A percentile compares a stretch with the other conserved stretches of the same genome.
Evolutionary conservation across 257 asterid species (phyloP).

Genomic region (Primulina tabacum): DNA sequence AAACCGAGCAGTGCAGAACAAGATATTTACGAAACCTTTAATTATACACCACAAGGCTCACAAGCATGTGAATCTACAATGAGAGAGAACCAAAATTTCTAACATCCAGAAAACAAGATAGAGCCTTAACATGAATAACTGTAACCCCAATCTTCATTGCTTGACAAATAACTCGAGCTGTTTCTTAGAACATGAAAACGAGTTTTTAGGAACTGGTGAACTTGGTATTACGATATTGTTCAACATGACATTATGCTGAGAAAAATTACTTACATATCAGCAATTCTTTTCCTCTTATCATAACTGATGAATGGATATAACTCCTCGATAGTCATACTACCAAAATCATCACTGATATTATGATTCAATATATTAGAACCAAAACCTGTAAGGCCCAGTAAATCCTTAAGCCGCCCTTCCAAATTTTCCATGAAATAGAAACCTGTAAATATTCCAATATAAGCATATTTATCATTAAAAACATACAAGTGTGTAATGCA

Average conservation of each 20-base stretch:
- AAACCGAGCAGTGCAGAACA: neutral
- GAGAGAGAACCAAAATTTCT: neutral
- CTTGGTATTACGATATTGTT: neutral
- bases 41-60: neutral
- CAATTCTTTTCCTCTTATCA: slow-evolving; percentile 40
- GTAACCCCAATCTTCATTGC: neutral
- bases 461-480: too few relatives aligned
- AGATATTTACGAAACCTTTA: too few relatives aligned
- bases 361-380: slow-evolving; percentile 35
- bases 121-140: neutral
- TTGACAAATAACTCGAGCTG: neutral
- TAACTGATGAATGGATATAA: slow-evolving; percentile 43
- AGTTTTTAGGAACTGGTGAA: neutral
- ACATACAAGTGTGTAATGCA: neutral
- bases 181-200: neutral
- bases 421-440: slow-evolving; percentile 43
- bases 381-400: slow-evolving; percentile 28
- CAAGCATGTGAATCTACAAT: neutral
- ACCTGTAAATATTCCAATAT: slow-evolving; percentile 32
- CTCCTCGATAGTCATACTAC: slow-evolving; percentile 42
- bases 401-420: slow-evolving; percentile 40
- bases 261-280: slow-evolving; percentile 47
- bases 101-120: neutral
- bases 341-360: slow-evolving; percentile 34
- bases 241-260: neutral